Percentiles rank a stretch among this genome's conserved stretches.
phyloP scores from a whole-genome alignment of 345 rosid species.

The Eucalyptus cladocalyx region DNA sequence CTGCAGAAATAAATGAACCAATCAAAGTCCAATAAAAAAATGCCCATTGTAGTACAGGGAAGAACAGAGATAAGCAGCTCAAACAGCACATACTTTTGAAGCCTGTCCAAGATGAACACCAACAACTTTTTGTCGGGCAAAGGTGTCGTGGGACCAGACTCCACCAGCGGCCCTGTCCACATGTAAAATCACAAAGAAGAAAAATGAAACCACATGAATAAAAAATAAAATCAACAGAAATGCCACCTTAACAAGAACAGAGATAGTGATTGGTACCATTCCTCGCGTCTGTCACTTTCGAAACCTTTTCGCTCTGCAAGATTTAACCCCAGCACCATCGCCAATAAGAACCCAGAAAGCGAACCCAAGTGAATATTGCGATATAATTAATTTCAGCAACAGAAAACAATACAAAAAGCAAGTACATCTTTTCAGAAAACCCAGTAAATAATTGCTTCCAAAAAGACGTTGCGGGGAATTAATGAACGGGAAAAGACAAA shows the following conservation, averaged over 20 bases:
- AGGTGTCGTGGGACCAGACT: conserved; percentile 90
- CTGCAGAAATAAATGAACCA: conserved; percentile 23
- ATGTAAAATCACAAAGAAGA: conserved; percentile 1
- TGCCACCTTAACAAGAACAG: conserved; percentile 19
- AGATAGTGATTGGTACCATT: conserved; percentile 37
- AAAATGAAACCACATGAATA: background rate
- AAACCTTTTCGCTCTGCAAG: conserved; percentile 66
- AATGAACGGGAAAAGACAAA: conserved; percentile 54
- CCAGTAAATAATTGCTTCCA: background rate
- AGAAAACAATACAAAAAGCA: background rate
- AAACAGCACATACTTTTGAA: conserved; percentile 71
- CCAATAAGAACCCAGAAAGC: background rate
- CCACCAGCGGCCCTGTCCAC: conserved; percentile 75
- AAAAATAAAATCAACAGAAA: conserved; percentile 14
- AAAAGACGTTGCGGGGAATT: background rate
- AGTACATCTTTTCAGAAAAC: background rate
- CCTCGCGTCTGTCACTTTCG: conserved; percentile 76
- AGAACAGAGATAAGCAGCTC: background rate
- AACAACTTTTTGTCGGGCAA: conserved; percentile 99
- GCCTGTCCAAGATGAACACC: conserved; percentile 97
- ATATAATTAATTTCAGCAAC: background rate
- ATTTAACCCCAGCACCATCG: conserved; percentile 12
- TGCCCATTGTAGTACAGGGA: background rate
- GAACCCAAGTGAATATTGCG: background rate
- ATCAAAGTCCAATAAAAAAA: conserved; percentile 7